A percentile compares a stretch with the other conserved stretches of the same genome.
phyloP scores from a whole-genome alignment of 106 monocot genomes.

The Amphibolis antarctica region DNA sequence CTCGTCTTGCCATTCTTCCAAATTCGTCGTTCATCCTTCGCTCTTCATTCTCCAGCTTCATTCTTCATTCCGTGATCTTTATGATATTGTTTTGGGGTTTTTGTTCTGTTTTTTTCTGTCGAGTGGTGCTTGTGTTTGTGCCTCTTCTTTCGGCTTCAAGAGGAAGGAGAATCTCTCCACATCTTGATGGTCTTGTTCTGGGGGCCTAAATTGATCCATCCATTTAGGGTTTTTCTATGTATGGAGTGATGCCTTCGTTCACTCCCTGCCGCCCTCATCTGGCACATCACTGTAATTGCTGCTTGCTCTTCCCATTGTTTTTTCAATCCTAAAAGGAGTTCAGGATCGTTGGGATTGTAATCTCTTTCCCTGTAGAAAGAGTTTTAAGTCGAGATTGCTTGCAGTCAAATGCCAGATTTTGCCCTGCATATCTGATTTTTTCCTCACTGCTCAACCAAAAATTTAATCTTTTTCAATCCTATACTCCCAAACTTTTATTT shows the following conservation, averaged over 20 bases:
- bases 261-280: not conserved
- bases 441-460: too few species aligned
- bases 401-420: too few species aligned
- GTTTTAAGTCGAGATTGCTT: not conserved
- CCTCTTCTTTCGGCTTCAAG: slow-evolving; percentile 8
- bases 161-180: not conserved
- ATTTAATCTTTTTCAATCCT: too few species aligned
- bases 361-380: not conserved
- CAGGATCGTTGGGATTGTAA: not conserved
- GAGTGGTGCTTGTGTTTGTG: not conserved
- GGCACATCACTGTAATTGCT: not conserved
- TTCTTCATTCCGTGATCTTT: not conserved
- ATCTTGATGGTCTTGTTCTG: slow-evolving; percentile 3
- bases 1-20: too few species aligned
- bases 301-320: not conserved
- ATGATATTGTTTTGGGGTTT: too few species aligned
- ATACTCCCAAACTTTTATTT: too few species aligned
- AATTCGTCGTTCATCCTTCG: not conserved
- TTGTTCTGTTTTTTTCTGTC: too few species aligned
- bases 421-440: too few species aligned
- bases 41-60: not conserved
- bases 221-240: not conserved
- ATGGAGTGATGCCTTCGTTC: not conserved
- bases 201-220: not conserved
- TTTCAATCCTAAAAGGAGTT: too few species aligned